Conservation (phyloP, 305 asterid species). For the Solanum hybrid region DNA sequence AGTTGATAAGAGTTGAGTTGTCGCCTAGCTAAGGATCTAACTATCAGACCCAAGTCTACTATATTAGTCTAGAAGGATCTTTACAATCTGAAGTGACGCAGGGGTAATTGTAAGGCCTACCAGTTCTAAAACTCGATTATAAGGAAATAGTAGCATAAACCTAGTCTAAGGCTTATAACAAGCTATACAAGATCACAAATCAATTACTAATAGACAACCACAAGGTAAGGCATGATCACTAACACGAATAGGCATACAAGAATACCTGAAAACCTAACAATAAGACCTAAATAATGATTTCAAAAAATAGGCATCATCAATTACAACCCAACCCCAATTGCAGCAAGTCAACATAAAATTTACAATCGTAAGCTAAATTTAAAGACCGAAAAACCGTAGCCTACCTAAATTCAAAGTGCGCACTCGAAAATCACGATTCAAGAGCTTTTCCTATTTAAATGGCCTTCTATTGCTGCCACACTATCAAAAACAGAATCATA, state of each 20-base stretch:
- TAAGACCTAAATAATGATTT: not conserved
- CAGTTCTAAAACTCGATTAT: no score
- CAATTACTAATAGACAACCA: no score
- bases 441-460: not conserved
- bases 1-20: not conserved
- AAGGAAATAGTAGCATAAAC: not conserved
- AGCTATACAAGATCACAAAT: no score
- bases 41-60: not conserved
- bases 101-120: not conserved
- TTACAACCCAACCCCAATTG: not conserved
- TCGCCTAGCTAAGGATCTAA: not conserved
- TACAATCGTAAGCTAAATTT: not conserved
- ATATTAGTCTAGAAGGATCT: not conserved
- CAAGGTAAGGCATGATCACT: no score
- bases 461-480: not conserved
- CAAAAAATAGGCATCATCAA: not conserved
- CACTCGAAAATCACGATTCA: not conserved
- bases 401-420: not conserved
- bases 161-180: not conserved
- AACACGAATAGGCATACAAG: no score
- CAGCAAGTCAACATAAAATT: not conserved
- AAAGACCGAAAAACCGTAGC: not conserved
- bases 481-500: not conserved
- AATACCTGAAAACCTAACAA: no score
- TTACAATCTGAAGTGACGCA: not conserved